A percentile compares a stretch with the other conserved stretches of the same genome.
Evolutionary conservation across 768 basidiomycete species (phyloP).

Genomic region (Gyrodon lividus): DNA sequence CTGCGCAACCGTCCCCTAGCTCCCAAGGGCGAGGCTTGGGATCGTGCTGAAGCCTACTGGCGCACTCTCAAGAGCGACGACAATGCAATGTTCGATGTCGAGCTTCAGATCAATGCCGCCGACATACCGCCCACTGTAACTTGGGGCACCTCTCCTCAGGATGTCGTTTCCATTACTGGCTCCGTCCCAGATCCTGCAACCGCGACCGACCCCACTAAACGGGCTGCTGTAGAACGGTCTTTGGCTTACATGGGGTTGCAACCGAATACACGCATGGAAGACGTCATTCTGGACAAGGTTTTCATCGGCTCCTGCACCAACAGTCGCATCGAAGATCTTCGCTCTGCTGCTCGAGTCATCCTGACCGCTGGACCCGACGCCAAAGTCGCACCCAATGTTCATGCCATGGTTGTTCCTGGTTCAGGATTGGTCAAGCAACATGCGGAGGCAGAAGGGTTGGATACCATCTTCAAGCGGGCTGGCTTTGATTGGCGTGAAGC

Average conservation of each 20-base stretch:
- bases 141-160: conserved; percentile 93
- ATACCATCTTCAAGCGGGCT: conserved; percentile 82
- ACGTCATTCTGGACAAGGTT: conserved; percentile 81
- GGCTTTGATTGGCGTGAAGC: conserved; percentile 96
- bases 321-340: conserved; percentile 89
- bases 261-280: conserved; percentile 75
- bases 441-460: conserved; percentile 86
- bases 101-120: conserved; percentile 75
- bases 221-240: conserved; percentile 69
- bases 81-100: conserved; percentile 81
- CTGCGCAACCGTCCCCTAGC: conserved; percentile 78
- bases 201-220: conserved; percentile 63
- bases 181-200: conserved; percentile 72
- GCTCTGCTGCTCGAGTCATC: conserved; percentile 79
- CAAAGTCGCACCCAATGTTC: conserved; percentile 69
- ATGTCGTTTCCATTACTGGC: conserved; percentile 81
- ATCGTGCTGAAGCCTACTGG: conserved; percentile 85
- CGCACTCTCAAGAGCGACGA: conserved; percentile 74
- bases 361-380: conserved; percentile 71
- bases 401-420: conserved; percentile 91
- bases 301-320: conserved; percentile 97
- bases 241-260: conserved; percentile 86
- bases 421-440: conserved; percentile 90
- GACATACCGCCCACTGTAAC: conserved; percentile 90
- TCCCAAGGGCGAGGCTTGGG: conserved; percentile 85